Evolutionary conservation across 2,329 filamentous ascomycete genomes (phyloP).

Genomic region (Dothistroma septosporum): DNA sequence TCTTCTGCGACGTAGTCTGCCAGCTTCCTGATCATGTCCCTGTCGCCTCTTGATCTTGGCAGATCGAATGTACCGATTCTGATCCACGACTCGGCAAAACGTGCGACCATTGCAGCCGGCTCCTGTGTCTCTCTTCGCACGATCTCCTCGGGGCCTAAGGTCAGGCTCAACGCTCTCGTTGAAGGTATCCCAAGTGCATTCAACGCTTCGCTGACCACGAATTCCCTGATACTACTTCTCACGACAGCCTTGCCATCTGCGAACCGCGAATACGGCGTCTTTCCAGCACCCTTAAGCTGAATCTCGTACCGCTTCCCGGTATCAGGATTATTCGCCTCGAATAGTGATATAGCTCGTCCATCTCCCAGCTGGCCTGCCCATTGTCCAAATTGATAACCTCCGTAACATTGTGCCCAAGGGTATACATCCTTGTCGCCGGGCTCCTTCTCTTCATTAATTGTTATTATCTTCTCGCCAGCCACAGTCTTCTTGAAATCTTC

Average conservation of each 20-base stretch:
- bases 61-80: constrained; percentile 95
- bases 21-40: constrained; percentile 66
- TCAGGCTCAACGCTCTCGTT: constrained; percentile 80
- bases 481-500: constrained; percentile 74
- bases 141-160: constrained; percentile 65
- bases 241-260: constrained; percentile 94
- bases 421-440: constrained; percentile 70
- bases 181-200: constrained; percentile 81
- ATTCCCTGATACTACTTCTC: constrained; percentile 88
- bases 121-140: constrained; percentile 78
- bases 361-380: constrained; percentile 97
- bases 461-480: constrained; percentile 76
- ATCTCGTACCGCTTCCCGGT: constrained; percentile 77
- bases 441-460: constrained; percentile 57
- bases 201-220: constrained; percentile 83
- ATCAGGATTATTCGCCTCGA: constrained; percentile 74
- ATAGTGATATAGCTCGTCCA: constrained; percentile 88
- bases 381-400: constrained; percentile 66
- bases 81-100: constrained; percentile 89
- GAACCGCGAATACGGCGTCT: constrained; percentile 92
- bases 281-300: constrained; percentile 88
- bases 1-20: constrained; percentile 83
- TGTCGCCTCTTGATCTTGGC: constrained; percentile 75
- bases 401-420: constrained; percentile 98
- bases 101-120: constrained; percentile 85